Base-by-base conservation (phyloP, 371 early-diverging fungal species). In the Funneliformis caledonium region DNA sequence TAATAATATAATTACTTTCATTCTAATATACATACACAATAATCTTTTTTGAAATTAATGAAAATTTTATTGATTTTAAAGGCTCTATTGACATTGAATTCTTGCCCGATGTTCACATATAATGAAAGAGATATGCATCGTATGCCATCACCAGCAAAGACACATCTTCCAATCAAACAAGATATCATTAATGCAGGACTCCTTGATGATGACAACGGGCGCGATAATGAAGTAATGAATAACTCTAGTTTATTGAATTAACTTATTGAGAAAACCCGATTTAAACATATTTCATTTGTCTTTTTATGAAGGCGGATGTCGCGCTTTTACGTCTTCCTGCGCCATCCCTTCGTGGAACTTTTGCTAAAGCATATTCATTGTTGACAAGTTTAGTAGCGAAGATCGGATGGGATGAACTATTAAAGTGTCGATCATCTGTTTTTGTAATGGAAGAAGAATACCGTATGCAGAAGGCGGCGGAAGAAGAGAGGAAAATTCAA, bases 381-480 rank as follows among this genome's bases (percentile, higher is more conserved):
- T 86, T 98, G 80, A 93, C 96, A 12, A 85, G 86, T 37, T 88
- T 98, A 31, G 95, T 93, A 19, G 88, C 91, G 61, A 91, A 92
- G 50, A 92, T 95, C 78, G 98, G 98, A 12, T 98, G 98, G 98
- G 98, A 98, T 80, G 97, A 97, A 82, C 87, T 98, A 62, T 88
- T 98, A 65, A 88, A 89, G 77, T 93, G 91, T 74, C 89, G 98
- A 60, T 95, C 96, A 14, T 83, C 87, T 64, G 96, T 94, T 16
- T 98, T 98, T 87, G 97, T 98, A 10, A 98, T 98, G 98, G 98
- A 98, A 79, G 98, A 98, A 81, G 98, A 98, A 85, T 98, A 98
- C 82, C 87, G 96, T 43, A 88, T 90, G 85, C 91, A 91, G 74
- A 92, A 92, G 82, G 89, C 89, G 52, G 88, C 87, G 33, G 92